Percentiles rank a stretch among this genome's conserved stretches.
Evolutionary conservation across 257 asterid genomes (phyloP).

Genomic region (Orobanche coerulescens): DNA sequence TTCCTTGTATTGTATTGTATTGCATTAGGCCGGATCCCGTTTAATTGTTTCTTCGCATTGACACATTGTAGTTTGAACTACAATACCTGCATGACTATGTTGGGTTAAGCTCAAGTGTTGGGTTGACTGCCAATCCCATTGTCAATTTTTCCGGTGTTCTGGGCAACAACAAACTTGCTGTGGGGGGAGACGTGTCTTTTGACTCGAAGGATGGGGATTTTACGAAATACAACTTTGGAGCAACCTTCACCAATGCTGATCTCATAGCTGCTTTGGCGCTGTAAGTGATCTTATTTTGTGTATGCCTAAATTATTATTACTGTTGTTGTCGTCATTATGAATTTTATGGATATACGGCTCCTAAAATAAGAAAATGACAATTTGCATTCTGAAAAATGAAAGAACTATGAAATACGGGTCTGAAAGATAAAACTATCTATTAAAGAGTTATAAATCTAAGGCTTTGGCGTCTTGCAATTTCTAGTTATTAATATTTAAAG

Average conservation of each 20-base stretch:
- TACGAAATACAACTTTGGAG: slow-evolving; percentile 48
- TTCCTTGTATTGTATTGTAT: background rate
- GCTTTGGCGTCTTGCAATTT: too few species aligned
- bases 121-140: slow-evolving; percentile 49
- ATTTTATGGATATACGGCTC: too few species aligned
- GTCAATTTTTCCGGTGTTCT: slow-evolving; percentile 49
- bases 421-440: too few species aligned
- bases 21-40: too few species aligned
- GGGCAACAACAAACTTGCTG: slow-evolving; percentile 35
- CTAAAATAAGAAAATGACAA: too few species aligned
- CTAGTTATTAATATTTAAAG: too few species aligned
- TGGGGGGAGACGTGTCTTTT: slow-evolving; percentile 51
- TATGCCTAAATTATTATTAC: too few species aligned
- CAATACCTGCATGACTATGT: slow-evolving; percentile 53
- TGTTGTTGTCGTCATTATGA: too few species aligned
- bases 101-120: slow-evolving; percentile 47
- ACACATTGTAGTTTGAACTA: slow-evolving; percentile 39
- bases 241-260: slow-evolving; percentile 46
- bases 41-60: background rate
- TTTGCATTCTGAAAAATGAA: too few species aligned
- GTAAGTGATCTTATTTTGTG: slow-evolving; percentile 40
- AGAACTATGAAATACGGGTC: too few species aligned
- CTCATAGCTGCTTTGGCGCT: slow-evolving; percentile 49
- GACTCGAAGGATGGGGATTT: slow-evolving; percentile 47
- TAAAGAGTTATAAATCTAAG: too few species aligned